phyloP scores from a whole-genome alignment of 768 basidiomycete species.

The Suillus decipiens region DNA sequence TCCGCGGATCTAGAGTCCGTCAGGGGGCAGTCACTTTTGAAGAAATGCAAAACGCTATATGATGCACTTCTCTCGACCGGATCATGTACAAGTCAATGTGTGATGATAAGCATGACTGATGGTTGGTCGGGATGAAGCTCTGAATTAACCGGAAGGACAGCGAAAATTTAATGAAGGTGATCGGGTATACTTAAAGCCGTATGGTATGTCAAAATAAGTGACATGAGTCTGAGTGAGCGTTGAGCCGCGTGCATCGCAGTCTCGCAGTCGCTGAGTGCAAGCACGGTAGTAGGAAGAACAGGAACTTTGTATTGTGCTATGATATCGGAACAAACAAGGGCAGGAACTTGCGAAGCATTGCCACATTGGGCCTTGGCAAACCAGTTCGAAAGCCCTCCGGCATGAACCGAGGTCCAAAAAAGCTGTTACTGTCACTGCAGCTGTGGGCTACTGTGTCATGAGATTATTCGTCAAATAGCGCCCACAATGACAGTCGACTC shows the following conservation, averaged over 20 bases:
- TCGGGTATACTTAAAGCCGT: neutral
- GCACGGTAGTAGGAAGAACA: slow-evolving; percentile 5
- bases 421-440: slow-evolving; percentile 15
- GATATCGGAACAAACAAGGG: slow-evolving; percentile 25
- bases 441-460: slow-evolving; percentile 19
- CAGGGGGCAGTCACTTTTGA: neutral
- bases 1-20: neutral
- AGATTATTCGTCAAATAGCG: slow-evolving; percentile 12
- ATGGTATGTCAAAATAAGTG: no score
- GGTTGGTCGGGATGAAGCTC: neutral
- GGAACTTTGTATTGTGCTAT: slow-evolving; percentile 8
- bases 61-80: neutral
- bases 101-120: neutral
- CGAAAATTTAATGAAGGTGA: neutral
- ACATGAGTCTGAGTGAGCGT: neutral
- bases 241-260: slow-evolving; percentile 30
- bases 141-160: slow-evolving; percentile 2
- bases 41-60: neutral
- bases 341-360: neutral
- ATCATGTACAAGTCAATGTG: neutral
- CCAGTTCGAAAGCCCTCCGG: slow-evolving; percentile 21
- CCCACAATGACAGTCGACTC: slow-evolving; percentile 14
- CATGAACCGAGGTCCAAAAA: slow-evolving; percentile 1
- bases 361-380: slow-evolving; percentile 6
- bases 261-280: neutral